Evolutionary conservation across 2,329 filamentous ascomycete species (phyloP).

Genomic region (Monosporascus sp.): DNA sequence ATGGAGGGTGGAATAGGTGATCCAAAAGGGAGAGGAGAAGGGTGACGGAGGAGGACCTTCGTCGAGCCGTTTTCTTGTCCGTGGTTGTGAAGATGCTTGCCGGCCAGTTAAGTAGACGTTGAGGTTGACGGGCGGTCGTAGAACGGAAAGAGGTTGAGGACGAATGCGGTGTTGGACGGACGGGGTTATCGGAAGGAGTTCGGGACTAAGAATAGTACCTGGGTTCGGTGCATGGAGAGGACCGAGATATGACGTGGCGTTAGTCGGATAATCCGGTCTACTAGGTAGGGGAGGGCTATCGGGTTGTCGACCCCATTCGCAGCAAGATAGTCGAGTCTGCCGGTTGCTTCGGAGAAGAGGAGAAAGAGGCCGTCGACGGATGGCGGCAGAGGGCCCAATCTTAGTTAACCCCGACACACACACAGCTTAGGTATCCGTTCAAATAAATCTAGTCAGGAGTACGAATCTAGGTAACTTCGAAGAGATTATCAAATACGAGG

Average conservation of each 20-base stretch:
- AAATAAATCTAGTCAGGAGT: not conserved
- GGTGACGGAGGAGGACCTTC: constrained; percentile 40
- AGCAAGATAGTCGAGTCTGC: not conserved
- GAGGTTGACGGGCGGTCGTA: constrained; percentile 4
- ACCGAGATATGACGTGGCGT: constrained; percentile 10
- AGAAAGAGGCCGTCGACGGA: not conserved
- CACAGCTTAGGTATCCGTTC: not conserved
- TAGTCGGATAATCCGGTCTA: constrained; percentile 15
- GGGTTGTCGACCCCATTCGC: not conserved
- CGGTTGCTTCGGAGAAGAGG: not conserved
- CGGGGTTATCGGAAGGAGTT: constrained; percentile 22
- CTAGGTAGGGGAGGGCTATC: not conserved
- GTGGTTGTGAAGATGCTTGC: constrained; percentile 38
- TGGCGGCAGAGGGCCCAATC: not conserved
- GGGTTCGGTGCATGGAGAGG: constrained; percentile 13
- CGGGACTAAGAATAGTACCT: constrained; percentile 13
- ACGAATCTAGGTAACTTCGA: not conserved
- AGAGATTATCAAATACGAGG: too few species aligned
- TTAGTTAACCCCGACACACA: not conserved
- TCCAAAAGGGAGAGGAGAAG: constrained; percentile 44
- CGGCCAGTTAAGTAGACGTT: constrained; percentile 19
- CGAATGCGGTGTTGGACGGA: constrained; percentile 9
- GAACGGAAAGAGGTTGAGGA: constrained; percentile 8
- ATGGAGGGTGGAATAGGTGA: constrained; percentile 49
- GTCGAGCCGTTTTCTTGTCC: constrained; percentile 43